These are phyloP conservation scores for Lachancea lanzarotensis DNA, from an alignment of 805 yeast genomes.

Conservation along the genomic window DNA sequence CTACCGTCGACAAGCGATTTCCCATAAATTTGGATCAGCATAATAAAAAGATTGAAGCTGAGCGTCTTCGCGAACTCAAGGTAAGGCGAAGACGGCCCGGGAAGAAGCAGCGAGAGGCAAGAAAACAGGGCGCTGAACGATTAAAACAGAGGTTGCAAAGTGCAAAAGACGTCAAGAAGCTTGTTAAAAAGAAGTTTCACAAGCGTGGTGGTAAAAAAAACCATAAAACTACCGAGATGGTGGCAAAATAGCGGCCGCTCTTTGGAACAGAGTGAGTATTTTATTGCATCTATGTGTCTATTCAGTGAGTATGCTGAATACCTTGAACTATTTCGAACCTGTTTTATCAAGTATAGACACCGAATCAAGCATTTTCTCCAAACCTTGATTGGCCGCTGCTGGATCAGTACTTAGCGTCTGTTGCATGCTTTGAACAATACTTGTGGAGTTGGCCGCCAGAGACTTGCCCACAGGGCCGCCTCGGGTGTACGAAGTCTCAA, in stretches of 20 bases:
- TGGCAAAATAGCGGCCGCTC: constrained; percentile 12
- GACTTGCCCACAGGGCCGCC: constrained; percentile 34
- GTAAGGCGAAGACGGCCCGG: constrained; percentile 26
- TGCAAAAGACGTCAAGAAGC: constrained; percentile 21
- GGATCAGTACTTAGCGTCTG: constrained; percentile 10
- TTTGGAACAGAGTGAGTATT: not conserved
- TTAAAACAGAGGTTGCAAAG: constrained; percentile 21
- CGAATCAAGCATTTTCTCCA: constrained; percentile 6
- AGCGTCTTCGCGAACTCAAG: constrained; percentile 9
- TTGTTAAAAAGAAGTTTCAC: constrained; percentile 30
- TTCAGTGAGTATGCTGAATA: not conserved
- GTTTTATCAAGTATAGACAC: constrained; percentile 1
- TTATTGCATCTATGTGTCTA: no score
- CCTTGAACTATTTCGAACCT: not conserved
- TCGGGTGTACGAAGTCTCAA: constrained; percentile 28
- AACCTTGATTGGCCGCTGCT: constrained; percentile 3
- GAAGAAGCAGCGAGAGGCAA: constrained; percentile 29
- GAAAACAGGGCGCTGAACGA: constrained; percentile 19
- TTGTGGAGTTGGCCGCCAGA: constrained; percentile 17
- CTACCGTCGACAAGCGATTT: constrained; percentile 14
- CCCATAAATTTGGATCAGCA: constrained; percentile 15
- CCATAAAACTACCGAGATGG: constrained; percentile 19
- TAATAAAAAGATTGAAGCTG: constrained; percentile 16
- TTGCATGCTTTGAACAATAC: constrained; percentile 18
- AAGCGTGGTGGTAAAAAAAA: constrained; percentile 35